Evolutionary conservation across 352 stramenopile species (phyloP), one percentile per base, ranked within the genome.

Genomic region (Phytophthora palmivora): DNA sequence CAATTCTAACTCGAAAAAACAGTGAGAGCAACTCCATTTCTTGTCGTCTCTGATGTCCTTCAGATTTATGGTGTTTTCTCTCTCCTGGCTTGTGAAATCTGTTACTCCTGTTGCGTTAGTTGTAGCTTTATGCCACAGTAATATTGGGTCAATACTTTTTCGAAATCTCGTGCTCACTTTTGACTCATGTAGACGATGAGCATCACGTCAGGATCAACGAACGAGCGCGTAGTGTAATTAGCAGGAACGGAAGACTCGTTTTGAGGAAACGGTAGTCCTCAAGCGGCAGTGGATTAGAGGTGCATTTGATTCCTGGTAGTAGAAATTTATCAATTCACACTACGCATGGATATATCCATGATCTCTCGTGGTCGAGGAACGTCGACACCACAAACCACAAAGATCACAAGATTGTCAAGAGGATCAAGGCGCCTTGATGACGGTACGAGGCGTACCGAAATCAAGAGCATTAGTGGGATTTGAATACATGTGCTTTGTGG

Each of bases 111-210:
- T n/a, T n/a, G n/a, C n/a, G n/a, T n/a, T n/a, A n/a, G n/a, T n/a
- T n/a, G n/a, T n/a, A n/a, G 9, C 12, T 14, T 39, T 15, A 14
- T 39, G 33, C 18, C 33, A 9, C 14, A 33, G 19, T 9, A 47
- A 21, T 33, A 11, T 18, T n/a, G 6, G 18, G 2, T 33, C 2
- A 47, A 32, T 21, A 26, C 21, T 28, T 6, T 47, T 14, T 50
- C 21, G 44, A 32, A 19, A 14, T 55, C 26, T 55, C 47, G 14
- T 33, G 32, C 15, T 55, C 47, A 19, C 44, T 11, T 6, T 44
- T 55, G 21, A 55, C n/a, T n/a, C n/a, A n/a, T n/a, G n/a, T n/a
- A n/a, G n/a, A n/a, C n/a, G n/a, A n/a, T n/a, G n/a, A n/a, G n/a
- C n/a, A n/a, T n/a, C n/a, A n/a, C n/a, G n/a, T n/a, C n/a, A n/a